A percentile compares a stretch with the other conserved stretches of the same genome.
Evolutionary conservation across 768 basidiomycete genomes (phyloP).

Genomic region (Mycena sanguinolenta): DNA sequence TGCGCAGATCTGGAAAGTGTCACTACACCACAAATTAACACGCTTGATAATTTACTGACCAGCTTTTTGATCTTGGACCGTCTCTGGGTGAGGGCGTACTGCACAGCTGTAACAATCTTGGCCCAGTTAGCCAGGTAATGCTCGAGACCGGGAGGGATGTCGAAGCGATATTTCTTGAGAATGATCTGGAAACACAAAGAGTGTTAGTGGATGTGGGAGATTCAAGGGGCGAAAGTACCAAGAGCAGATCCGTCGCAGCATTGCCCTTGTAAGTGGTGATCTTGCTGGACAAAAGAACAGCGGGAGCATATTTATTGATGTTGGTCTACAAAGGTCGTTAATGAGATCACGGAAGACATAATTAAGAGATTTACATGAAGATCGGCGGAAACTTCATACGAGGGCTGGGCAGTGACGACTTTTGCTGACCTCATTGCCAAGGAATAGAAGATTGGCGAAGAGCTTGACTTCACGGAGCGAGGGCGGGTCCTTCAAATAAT

Average conservation of each 20-base stretch:
- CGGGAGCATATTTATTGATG: background rate
- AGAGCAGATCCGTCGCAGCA: background rate
- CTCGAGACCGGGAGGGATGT: background rate
- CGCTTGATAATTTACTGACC: background rate
- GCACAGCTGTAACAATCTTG: background rate
- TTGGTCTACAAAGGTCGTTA: background rate
- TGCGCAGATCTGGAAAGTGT: background rate
- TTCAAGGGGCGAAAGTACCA: background rate
- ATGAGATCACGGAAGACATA: background rate
- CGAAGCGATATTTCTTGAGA: slow-evolving; percentile 6
- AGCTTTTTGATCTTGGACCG: background rate
- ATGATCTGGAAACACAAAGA: background rate
- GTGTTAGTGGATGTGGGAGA: background rate
- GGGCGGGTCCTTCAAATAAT: slow-evolving; percentile 5
- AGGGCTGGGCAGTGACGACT: background rate
- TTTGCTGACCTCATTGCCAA: background rate
- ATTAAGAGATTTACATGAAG: slow-evolving; percentile 3
- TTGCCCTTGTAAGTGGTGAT: slow-evolving; percentile 1
- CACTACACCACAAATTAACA: background rate
- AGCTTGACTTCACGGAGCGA: background rate
- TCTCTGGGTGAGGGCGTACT: background rate
- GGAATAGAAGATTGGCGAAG: background rate
- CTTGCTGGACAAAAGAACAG: background rate
- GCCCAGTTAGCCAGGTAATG: background rate
- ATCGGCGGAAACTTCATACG: slow-evolving; percentile 13